These are phyloP conservation scores for Lactarius deliciosus DNA, from an alignment of 768 basidiomycete genomes.

Conservation along the genomic window DNA sequence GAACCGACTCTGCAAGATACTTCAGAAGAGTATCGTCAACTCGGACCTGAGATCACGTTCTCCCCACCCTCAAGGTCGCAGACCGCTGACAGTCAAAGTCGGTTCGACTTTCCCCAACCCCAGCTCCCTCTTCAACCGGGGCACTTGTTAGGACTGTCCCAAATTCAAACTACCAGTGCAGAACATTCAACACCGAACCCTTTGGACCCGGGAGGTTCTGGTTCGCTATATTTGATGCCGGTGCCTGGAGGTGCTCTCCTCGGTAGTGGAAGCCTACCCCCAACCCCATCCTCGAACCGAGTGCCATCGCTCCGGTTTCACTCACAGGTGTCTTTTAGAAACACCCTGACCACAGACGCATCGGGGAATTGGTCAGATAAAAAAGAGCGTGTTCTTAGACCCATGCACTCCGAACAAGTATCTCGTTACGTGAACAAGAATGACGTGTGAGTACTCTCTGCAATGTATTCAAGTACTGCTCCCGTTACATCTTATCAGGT, in stretches of 20 bases:
- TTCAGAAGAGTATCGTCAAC: too few species aligned
- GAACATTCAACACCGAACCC: not conserved
- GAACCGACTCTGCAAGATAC: too few species aligned
- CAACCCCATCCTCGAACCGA: not conserved
- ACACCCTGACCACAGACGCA: too few species aligned
- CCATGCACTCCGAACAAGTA: conserved; percentile 20
- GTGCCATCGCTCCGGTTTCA: too few species aligned
- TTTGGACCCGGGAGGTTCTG: too few species aligned
- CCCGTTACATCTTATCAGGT: not conserved
- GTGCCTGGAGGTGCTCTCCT: not conserved
- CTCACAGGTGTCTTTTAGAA: not conserved
- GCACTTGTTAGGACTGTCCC: not conserved
- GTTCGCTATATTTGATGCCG: not conserved
- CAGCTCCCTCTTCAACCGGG: too few species aligned
- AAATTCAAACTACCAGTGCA: not conserved
- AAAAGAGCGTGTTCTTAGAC: not conserved
- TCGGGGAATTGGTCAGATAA: too few species aligned
- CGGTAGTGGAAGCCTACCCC: not conserved
- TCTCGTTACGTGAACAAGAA: conserved; percentile 16
- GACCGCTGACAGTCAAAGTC: too few species aligned
- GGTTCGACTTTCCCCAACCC: too few species aligned
- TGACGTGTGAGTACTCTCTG: conserved; percentile 10
- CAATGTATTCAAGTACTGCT: not conserved
- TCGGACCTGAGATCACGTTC: not conserved
- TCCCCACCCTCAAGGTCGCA: conserved; percentile 1